phyloP scores from a whole-genome alignment of 768 basidiomycete genomes.

The Mycena amicta region DNA sequence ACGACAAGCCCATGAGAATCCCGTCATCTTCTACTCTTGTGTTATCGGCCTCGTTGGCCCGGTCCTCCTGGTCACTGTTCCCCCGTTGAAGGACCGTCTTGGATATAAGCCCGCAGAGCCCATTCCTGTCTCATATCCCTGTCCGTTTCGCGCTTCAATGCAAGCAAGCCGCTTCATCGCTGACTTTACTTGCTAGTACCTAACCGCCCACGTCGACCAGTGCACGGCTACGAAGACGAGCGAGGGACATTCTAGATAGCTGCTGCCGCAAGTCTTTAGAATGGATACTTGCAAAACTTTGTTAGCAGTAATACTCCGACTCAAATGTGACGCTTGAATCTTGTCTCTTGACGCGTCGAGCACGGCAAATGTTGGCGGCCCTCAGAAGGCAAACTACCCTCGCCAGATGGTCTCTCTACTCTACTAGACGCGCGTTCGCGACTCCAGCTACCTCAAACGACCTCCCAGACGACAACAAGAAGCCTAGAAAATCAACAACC shows the following conservation, averaged over 20 bases:
- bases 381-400: neutral
- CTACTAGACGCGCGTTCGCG: constrained; percentile 7
- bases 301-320: no score
- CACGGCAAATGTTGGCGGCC: constrained; percentile 8
- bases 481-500: constrained; percentile 63
- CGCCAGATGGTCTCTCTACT: neutral
- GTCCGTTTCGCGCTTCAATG: constrained; percentile 48
- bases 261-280: no score
- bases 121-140: constrained; percentile 76
- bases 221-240: constrained; percentile 7
- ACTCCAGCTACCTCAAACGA: constrained; percentile 12
- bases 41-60: constrained; percentile 77
- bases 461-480: constrained; percentile 13
- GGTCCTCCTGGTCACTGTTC: constrained; percentile 68
- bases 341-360: neutral
- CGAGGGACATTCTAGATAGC: neutral
- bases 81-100: constrained; percentile 75
- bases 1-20: constrained; percentile 88
- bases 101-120: constrained; percentile 73
- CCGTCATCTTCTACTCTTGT: constrained; percentile 88
- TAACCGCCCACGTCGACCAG: constrained; percentile 5
- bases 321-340: no score
- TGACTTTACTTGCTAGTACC: constrained; percentile 27
- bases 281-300: no score
- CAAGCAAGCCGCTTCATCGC: neutral